Conservation (phyloP, 257 asterid species). For the Dorcoceras hygrometricum region DNA sequence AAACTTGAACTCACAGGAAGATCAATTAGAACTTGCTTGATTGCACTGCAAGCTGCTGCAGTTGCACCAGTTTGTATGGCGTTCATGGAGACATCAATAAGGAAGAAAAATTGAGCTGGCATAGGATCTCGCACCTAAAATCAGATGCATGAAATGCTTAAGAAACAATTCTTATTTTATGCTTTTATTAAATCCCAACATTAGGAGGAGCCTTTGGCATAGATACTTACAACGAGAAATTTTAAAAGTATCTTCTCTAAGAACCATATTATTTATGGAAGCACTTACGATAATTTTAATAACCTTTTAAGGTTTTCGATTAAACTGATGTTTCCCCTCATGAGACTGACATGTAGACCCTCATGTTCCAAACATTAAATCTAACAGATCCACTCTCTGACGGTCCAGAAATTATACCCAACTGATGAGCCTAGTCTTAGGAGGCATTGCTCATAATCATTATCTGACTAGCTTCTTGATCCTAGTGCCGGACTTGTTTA, state of each 20-base stretch:
- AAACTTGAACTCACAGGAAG: conserved; percentile 79
- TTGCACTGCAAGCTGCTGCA: conserved; percentile 98
- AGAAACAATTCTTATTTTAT: not conserved
- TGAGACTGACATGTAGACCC: too few species aligned
- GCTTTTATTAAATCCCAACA: not conserved
- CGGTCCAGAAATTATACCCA: not conserved
- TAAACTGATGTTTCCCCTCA: not conserved
- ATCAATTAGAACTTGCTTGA: conserved; percentile 90
- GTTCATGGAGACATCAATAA: conserved; percentile 90
- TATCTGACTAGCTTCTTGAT: conserved; percentile 12
- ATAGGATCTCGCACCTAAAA: conserved; percentile 96
- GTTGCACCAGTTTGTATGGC: conserved; percentile 98
- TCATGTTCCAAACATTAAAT: too few species aligned
- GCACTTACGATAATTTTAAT: not conserved
- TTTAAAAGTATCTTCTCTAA: too few species aligned
- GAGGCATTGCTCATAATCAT: conserved; percentile 23
- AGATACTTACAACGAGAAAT: not conserved
- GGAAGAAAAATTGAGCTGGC: conserved; percentile 95
- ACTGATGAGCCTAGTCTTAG: not conserved
- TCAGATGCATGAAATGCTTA: not conserved
- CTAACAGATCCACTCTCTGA: not conserved
- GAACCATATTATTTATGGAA: not conserved
- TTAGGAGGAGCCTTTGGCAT: not conserved
- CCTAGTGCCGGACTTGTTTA: not conserved
- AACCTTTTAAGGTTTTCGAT: not conserved